Evolutionary conservation across 306 rosid genomes (phyloP), one percentile per base, ranked within the genome.

Genomic region (Vigna reflexopilosa): DNA sequence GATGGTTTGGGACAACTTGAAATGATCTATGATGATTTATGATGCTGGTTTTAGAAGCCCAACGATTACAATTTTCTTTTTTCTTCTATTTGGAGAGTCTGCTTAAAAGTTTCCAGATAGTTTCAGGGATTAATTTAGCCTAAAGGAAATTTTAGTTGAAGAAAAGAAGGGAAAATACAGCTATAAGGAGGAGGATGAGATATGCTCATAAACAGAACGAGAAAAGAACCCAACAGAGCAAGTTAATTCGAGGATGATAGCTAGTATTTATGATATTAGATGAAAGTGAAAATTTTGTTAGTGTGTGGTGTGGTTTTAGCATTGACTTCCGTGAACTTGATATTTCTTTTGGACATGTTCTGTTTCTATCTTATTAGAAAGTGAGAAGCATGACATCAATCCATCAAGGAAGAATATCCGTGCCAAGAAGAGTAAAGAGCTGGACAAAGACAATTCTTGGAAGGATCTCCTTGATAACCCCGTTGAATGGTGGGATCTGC

Each of bases 381-480:
- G 20, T 24, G 72, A 58, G 50, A 36, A 81, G 52, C 71, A 48
- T 11, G 71, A 12, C 30, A 16, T 22, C 34, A 57, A 67, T n/a
- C 51, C 54, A 32, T 56, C 54, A 4, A 40, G 19, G 36, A 68
- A 67, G 65, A 16, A 47, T 57, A 5, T 73, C 65, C 64, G 36
- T 74, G 62, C 72, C 28, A 51, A 67, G 36, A 26, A 75, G 58
- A 69, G 22, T 28, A 52, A 76, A 52, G 73, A 76, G 54, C 51
- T 8, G 62, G 77, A 40, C 51, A 26, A 56, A 36, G 71, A 42
- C 59, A 58, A 75, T 26, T 40, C 81, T 9, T 81, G 85, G 85
- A 76, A 61, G 52, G 85, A 81, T 69, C 68, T 81, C 68, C 77
- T 81, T 76, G 36, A 64, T 69, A 59, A 76, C 64, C 81, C 85